phyloP scores from a whole-genome alignment of 441 rosid species.

The Eruca vesicaria region DNA sequence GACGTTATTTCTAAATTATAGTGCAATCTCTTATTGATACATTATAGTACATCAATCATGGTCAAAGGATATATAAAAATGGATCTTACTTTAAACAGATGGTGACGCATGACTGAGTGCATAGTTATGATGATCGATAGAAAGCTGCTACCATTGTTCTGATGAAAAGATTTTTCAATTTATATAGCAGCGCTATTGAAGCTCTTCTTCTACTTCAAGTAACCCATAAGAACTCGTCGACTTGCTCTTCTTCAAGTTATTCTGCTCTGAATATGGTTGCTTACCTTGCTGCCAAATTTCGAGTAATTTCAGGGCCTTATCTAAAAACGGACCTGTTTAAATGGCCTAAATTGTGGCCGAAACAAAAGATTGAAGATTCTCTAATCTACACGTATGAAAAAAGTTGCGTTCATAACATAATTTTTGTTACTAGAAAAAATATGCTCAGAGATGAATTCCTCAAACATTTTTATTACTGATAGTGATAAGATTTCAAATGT shows the following conservation, averaged over 20 bases:
- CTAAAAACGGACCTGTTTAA: background rate
- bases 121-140: constrained; percentile 47
- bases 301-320: background rate
- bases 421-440: background rate
- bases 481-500: too few relatives aligned
- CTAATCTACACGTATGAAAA: background rate
- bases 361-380: background rate
- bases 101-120: background rate
- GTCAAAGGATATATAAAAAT: constrained; percentile 9
- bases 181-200: constrained; percentile 45
- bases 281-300: background rate
- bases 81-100: constrained; percentile 22
- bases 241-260: constrained; percentile 10
- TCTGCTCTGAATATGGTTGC: background rate
- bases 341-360: background rate
- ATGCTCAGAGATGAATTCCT: background rate
- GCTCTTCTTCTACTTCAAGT: constrained; percentile 76
- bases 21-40: too few relatives aligned
- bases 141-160: constrained; percentile 33
- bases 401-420: background rate
- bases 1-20: constrained; percentile 23
- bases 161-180: constrained; percentile 55
- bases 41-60: constrained; percentile 5
- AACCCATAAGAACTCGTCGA: constrained; percentile 49
- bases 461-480: too few relatives aligned